A percentile compares a stretch with the other conserved stretches of the same genome.
Conservation (phyloP, 345 rosid genomes). For the sweet orange (Citrus sinensis) region DVS_A1.0 CM039164.1:22639001-22639500, state of each 20-base stretch:
- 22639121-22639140: neutral
- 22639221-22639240: neutral
- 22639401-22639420: neutral
- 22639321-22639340: neutral
- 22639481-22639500: neutral
- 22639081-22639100: neutral
- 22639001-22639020: neutral
- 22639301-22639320: neutral
- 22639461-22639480: neutral
- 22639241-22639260: neutral
- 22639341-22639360: neutral
- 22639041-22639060: neutral
- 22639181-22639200: neutral
- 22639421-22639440: neutral
- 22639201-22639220: neutral
- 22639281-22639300: neutral
- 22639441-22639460: neutral
- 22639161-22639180: neutral
- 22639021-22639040: neutral
- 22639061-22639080: neutral
- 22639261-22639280: neutral
- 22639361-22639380: neutral
- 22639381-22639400: neutral
- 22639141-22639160: neutral
- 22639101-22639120: neutral